Conservation (phyloP, 1,284 basidiomycete species). For the Paramarasmius palmivorus region DNA sequence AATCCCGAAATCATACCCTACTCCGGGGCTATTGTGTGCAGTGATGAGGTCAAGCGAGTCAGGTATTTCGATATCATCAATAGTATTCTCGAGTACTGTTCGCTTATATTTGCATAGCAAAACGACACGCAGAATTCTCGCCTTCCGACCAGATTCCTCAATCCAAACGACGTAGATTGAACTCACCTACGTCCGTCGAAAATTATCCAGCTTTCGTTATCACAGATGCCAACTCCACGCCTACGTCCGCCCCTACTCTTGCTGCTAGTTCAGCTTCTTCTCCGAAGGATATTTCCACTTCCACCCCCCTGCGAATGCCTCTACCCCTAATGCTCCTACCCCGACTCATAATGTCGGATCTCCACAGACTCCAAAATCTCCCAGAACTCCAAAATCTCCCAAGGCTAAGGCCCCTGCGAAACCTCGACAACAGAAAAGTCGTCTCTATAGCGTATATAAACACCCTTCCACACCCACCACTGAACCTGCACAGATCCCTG, state of each 20-base stretch:
- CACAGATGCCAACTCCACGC: conserved; percentile 25
- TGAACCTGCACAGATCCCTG: conserved; percentile 23
- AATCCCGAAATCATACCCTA: no score
- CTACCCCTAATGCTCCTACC: conserved; percentile 44
- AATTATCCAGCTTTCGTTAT: no score
- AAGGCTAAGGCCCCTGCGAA: conserved; percentile 44
- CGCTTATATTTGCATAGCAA: no score
- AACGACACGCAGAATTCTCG: no score
- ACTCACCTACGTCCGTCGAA: no score
- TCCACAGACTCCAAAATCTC: conserved; percentile 52
- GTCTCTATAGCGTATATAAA: conserved; percentile 26
- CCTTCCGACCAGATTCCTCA: no score
- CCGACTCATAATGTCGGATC: conserved; percentile 32
- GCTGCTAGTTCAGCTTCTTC: conserved; percentile 17
- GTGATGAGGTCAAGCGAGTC: no score
- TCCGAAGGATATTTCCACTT: conserved; percentile 28
- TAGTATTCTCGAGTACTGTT: no score
- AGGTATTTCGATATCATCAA: no score
- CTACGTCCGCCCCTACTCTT: conserved; percentile 26
- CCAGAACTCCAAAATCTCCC: no score
- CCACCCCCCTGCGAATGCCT: conserved; percentile 46
- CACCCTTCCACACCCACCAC: conserved; percentile 25
- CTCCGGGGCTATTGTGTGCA: no score
- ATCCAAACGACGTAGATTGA: no score
- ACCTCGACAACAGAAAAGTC: conserved; percentile 41